Conservation (phyloP, 805 yeast genomes). For the Saccharomyces cerevisiae region DNA sequence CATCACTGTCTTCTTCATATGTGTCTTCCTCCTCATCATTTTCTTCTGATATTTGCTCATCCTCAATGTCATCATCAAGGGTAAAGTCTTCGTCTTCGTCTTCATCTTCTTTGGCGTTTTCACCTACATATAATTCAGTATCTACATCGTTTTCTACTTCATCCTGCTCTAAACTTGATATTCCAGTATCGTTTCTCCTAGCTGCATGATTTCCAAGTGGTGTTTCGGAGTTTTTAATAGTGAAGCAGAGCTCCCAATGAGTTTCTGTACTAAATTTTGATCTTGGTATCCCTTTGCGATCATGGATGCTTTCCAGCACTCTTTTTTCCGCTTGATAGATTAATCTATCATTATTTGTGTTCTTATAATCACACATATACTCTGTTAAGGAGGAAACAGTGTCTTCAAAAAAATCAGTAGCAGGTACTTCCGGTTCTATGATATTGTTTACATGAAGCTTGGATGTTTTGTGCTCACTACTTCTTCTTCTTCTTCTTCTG, state of each 20-base stretch:
- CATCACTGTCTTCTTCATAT: conserved; percentile 9
- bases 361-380: background rate
- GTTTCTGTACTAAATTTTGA: background rate
- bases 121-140: background rate
- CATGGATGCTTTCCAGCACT: background rate
- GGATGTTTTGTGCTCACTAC: background rate
- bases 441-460: background rate
- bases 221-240: background rate
- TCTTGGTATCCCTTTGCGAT: background rate
- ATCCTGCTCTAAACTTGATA: background rate
- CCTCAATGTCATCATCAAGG: conserved; percentile 17
- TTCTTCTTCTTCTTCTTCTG: background rate
- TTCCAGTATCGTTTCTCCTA: background rate
- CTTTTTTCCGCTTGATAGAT: background rate
- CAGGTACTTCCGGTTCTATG: background rate
- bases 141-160: background rate
- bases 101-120: background rate
- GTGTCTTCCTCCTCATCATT: conserved; percentile 14
- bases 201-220: background rate
- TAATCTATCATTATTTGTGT: background rate
- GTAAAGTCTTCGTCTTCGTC: background rate
- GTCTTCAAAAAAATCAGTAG: background rate
- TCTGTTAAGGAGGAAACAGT: background rate
- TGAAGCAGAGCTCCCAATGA: background rate
- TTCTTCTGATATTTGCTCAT: conserved; percentile 8